phyloP scores from a whole-genome alignment of 345 rosid species.

The Aquilaria sinensis region DNA sequence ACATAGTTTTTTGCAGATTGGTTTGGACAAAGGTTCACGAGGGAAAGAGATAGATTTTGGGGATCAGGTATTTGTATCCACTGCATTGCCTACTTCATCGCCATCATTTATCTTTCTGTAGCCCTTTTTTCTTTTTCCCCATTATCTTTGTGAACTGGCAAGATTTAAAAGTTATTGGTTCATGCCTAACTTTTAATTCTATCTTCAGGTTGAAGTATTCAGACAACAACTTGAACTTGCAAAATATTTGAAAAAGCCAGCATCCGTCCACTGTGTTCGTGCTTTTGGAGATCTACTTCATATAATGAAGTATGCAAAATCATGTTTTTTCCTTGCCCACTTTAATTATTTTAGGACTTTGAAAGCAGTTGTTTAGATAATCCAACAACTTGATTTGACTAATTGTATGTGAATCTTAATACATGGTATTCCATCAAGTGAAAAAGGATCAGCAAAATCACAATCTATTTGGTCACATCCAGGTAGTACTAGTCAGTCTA shows the following conservation, averaged over 20 bases:
- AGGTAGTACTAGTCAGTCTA: too few species aligned
- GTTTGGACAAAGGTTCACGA: conserved; percentile 84
- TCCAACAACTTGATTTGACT: too few species aligned
- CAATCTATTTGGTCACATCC: too few species aligned
- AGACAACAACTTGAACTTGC: conserved; percentile 81
- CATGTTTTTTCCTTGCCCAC: background rate
- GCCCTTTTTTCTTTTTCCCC: background rate
- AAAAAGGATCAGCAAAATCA: too few species aligned
- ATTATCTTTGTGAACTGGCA: background rate
- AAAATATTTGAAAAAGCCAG: conserved; percentile 72
- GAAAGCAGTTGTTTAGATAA: too few species aligned
- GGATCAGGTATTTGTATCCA: conserved; percentile 49
- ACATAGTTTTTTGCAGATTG: conserved; percentile 41
- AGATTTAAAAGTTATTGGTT: background rate
- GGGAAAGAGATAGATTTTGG: conserved; percentile 69
- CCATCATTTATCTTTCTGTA: background rate
- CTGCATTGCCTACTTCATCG: background rate
- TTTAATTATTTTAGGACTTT: background rate
- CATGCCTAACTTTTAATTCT: background rate
- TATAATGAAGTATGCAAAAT: conserved; percentile 51
- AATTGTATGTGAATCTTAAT: too few species aligned
- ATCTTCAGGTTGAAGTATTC: conserved; percentile 56
- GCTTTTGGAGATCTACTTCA: conserved; percentile 85
- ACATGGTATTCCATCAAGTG: too few species aligned
- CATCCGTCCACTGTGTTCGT: conserved; percentile 81